Evolutionary conservation across 2,329 filamentous ascomycete genomes (phyloP).

Genomic region (Aspergillus fumigatiaffinis): DNA sequence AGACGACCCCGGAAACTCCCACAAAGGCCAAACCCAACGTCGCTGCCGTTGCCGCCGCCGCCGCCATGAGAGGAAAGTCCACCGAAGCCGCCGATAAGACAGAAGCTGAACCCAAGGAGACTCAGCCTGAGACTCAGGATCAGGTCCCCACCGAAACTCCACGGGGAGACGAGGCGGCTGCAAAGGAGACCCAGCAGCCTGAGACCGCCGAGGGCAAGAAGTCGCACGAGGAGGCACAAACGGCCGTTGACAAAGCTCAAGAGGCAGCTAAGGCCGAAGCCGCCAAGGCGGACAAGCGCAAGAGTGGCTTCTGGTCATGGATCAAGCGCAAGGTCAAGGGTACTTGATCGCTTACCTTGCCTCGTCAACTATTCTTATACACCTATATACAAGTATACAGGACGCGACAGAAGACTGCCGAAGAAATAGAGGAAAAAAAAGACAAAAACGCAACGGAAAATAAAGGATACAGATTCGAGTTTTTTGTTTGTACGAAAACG

Average conservation of each 20-base stretch:
- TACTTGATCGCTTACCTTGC: background rate
- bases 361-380: background rate
- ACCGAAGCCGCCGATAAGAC: constrained; percentile 5
- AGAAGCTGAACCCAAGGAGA: background rate
- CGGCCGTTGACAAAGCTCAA: constrained; percentile 9
- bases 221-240: constrained; percentile 19
- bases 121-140: constrained; percentile 6
- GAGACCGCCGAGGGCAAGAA: constrained; percentile 13
- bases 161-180: background rate
- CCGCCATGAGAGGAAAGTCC: background rate
- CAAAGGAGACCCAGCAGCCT: constrained; percentile 1
- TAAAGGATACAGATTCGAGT: background rate
- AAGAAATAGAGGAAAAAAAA: constrained; percentile 1
- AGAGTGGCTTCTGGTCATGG: constrained; percentile 25
- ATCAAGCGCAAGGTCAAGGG: constrained; percentile 29
- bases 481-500: background rate
- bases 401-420: background rate
- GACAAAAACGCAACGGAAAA: background rate
- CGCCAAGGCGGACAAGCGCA: constrained; percentile 19
- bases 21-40: background rate
- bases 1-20: background rate
- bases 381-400: constrained; percentile 3
- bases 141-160: constrained; percentile 6
- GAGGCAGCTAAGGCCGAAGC: constrained; percentile 9
- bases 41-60: background rate